Evolutionary conservation across 2,329 filamentous ascomycete species (phyloP), one percentile per base, ranked within the genome.

Genomic region (Diaporthe caulivora): DNA sequence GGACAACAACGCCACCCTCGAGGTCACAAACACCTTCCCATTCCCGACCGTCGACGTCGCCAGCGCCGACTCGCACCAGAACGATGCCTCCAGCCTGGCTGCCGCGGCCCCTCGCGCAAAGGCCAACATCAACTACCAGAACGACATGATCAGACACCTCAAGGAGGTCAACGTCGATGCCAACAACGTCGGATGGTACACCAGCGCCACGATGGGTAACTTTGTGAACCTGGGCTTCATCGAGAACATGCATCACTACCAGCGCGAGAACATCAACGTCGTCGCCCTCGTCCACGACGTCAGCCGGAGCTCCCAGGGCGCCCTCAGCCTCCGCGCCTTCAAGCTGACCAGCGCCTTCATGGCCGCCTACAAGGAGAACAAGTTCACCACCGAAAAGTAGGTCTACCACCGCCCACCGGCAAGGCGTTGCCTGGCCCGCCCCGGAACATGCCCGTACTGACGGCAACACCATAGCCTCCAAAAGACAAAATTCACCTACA

Each of bases 161-260:
- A 93, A 96, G 83, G 97, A 98, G 86, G 97, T 99, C 81, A 99
- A 98, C 84, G 94, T 98, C 74, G 97, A 99, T 83, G 97, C 97
- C 77, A 98, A 98, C 88, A 97, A 95, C 80, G 95, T 97, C 75
- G 97, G 97, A 80, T 99, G 95, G 95, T 99, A 99, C 87, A 98
- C 95, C 74, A 98, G 95, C 87, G 95, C 95, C 76, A 98, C 95
- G 84, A 97, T 99, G 94, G 97, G 97, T 84, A 98, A 98, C 89
- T 98, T 98, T 80, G 90, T 98, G 88, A 98, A 95, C 88, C 84
- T 93, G 82, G 94, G 93, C 87, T 95, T 98, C 82, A 94, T 99
- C 84, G 97, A 99, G 90, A 99, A 98, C 88, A 95, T 98, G 85
- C 95, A 92, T 86, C 94, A 95, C 87, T 98, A 98, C 88, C 97